Conservation (phyloP, 306 rosid genomes). For the Alnus glutinosa region DNA sequence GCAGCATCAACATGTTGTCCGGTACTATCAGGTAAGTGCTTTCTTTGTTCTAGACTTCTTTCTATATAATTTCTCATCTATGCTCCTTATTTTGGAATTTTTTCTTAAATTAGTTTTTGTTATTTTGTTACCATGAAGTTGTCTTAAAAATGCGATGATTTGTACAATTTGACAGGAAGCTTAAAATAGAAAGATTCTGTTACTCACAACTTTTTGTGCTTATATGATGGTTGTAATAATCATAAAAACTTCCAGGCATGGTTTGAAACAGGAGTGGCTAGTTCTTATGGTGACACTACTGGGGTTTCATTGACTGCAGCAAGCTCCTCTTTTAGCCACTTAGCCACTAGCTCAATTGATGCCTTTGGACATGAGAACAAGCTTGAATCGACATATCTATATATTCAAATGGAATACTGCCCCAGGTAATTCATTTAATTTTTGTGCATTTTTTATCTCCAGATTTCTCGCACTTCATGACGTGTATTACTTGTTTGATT, state of each 20-base stretch:
- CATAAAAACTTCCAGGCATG: slow-evolving; percentile 74
- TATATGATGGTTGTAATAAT: slow-evolving; percentile 27
- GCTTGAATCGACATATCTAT: slow-evolving; percentile 82
- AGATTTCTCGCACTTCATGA: slow-evolving; percentile 11
- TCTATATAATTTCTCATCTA: slow-evolving; percentile 4
- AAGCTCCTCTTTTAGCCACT: slow-evolving; percentile 64
- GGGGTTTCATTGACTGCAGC: slow-evolving; percentile 71
- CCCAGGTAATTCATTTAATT: slow-evolving; percentile 60
- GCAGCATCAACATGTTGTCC: slow-evolving; percentile 96
- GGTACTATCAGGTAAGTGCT: slow-evolving; percentile 83
- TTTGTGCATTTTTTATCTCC: slow-evolving; percentile 21
- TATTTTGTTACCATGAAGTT: background rate
- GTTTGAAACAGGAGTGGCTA: slow-evolving; percentile 82
- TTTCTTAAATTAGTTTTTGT: background rate
- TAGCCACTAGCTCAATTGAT: slow-evolving; percentile 51
- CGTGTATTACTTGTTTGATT: slow-evolving; percentile 4
- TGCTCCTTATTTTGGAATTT: slow-evolving; percentile 3
- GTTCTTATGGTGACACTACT: slow-evolving; percentile 56
- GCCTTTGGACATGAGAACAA: slow-evolving; percentile 63
- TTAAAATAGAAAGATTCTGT: background rate
- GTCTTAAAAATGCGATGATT: slow-evolving; percentile 19
- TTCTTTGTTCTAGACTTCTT: slow-evolving; percentile 29
- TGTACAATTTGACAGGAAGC: slow-evolving; percentile 9
- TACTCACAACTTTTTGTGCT: slow-evolving; percentile 12
- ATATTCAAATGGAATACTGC: slow-evolving; percentile 98